phyloP scores from a whole-genome alignment of 2,329 filamentous ascomycete species.

The Neophaeococcomyces mojaviensis region DNA sequence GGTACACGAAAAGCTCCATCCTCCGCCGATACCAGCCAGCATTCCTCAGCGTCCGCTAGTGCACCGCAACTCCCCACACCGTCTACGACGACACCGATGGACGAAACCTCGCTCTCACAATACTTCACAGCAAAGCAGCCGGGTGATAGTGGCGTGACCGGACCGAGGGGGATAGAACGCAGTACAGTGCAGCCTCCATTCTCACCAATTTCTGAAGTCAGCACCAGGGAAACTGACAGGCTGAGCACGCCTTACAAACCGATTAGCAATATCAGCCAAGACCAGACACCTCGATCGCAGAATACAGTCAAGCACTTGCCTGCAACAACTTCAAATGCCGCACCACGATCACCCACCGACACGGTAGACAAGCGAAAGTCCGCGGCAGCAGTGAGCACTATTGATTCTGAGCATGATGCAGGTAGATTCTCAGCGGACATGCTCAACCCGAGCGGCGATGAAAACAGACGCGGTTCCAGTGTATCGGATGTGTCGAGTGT shows the following conservation, averaged over 20 bases:
- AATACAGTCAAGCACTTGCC: background rate
- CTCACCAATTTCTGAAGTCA: conserved; percentile 5
- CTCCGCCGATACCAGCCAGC: conserved; percentile 7
- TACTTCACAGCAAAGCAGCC: background rate
- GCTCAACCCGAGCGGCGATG: background rate
- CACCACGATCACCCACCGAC: background rate
- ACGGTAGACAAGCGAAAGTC: background rate
- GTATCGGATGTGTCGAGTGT: conserved; percentile 20
- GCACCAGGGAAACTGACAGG: background rate
- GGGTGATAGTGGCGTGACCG: background rate
- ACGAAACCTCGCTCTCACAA: background rate
- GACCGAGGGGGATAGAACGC: background rate
- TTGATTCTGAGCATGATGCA: background rate
- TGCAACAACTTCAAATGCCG: background rate
- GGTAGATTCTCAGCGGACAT: background rate
- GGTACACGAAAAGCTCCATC: conserved; percentile 12
- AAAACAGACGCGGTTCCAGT: conserved; percentile 13
- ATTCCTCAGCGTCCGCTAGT: conserved; percentile 6
- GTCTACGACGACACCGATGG: conserved; percentile 3
- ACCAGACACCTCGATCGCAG: background rate
- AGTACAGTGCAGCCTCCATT: conserved; percentile 1
- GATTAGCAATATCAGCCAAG: background rate
- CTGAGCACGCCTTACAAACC: background rate
- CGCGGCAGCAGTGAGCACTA: background rate
- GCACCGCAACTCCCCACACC: conserved; percentile 6